Conservation (phyloP, 129 eudicot species). For the Tanacetum coccineum region DNA sequence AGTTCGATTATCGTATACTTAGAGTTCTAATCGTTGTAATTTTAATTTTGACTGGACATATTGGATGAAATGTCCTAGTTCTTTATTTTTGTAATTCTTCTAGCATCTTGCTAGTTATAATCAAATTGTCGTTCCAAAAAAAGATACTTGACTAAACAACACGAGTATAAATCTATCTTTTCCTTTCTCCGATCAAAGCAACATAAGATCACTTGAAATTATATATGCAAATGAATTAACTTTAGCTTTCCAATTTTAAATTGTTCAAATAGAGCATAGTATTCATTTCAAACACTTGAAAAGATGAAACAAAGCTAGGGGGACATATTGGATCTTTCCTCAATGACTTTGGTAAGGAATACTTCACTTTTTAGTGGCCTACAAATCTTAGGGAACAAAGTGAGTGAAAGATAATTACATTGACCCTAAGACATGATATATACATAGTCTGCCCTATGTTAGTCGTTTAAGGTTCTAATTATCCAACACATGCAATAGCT, state of each 20-base stretch:
- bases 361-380: conserved; percentile 26
- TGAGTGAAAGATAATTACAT: conserved; percentile 18
- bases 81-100: too few relatives aligned
- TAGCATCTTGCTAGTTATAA: too few relatives aligned
- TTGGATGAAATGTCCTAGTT: too few relatives aligned
- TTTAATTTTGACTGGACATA: too few relatives aligned
- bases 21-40: too few relatives aligned
- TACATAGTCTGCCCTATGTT: background rate
- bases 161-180: conserved; percentile 18
- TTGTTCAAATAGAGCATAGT: conserved; percentile 10
- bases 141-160: conserved; percentile 18
- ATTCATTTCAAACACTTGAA: conserved; percentile 19
- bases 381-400: conserved; percentile 27
- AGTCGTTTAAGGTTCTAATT: background rate
- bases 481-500: background rate
- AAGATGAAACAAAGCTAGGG: conserved; percentile 24
- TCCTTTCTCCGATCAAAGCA: conserved; percentile 21
- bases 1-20: too few relatives aligned
- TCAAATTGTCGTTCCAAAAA: too few relatives aligned
- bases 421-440: background rate
- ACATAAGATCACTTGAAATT: conserved; percentile 13
- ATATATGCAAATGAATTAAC: conserved; percentile 20
- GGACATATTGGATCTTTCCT: conserved; percentile 26
- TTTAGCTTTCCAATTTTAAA: conserved; percentile 25
- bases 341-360: conserved; percentile 28